Conservation (phyloP, 768 basidiomycete genomes). For the Cystobasidium onofrii region DNA sequence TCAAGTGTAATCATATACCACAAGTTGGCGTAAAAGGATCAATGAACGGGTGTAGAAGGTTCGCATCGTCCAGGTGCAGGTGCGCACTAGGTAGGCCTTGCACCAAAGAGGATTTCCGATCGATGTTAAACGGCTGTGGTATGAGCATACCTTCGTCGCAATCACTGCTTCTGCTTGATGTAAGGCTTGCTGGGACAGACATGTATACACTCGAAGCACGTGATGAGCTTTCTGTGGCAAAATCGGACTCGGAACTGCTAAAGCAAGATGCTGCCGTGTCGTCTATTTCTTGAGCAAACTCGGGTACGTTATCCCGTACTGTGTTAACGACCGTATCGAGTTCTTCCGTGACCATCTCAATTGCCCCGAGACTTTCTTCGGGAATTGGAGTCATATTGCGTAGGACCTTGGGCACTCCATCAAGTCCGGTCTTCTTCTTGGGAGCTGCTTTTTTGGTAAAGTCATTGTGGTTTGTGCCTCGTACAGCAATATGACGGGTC, state of each 20-base stretch:
- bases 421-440: not conserved
- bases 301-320: too few relatives aligned
- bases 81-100: not conserved
- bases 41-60: not conserved
- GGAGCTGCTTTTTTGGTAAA: slow-evolving; percentile 5
- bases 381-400: not conserved
- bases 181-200: not conserved
- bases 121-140: not conserved
- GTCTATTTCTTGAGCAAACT: not conserved
- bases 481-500: slow-evolving; percentile 2
- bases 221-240: not conserved
- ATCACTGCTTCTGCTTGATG: too few relatives aligned
- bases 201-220: not conserved
- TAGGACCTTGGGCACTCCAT: not conserved
- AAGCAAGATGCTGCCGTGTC: not conserved
- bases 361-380: not conserved
- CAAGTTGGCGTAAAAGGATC: not conserved
- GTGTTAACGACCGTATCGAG: too few relatives aligned
- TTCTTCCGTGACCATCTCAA: too few relatives aligned
- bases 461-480: slow-evolving; percentile 25
- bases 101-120: not conserved
- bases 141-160: too few relatives aligned
- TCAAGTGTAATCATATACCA: not conserved
- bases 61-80: not conserved
- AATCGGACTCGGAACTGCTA: not conserved